phyloP scores from a whole-genome alignment of 1,284 basidiomycete genomes.

The Moesziomyces parantarcticus region DNA sequence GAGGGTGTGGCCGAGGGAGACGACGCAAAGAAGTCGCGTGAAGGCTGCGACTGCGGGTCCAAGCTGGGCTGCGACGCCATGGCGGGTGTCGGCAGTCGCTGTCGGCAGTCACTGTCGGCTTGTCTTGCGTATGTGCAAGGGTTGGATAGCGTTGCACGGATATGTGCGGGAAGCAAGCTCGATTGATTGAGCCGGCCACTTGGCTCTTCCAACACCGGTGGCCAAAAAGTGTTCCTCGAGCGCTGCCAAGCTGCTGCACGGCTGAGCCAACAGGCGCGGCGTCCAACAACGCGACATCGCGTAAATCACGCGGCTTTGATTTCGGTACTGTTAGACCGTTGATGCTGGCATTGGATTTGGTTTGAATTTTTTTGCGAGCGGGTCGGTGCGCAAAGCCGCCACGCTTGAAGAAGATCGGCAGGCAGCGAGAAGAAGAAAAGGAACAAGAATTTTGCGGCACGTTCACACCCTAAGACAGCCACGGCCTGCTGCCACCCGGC shows the following conservation, averaged over 20 bases:
- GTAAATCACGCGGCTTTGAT: conserved; percentile 14
- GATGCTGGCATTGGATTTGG: too few species aligned
- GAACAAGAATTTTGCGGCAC: neutral
- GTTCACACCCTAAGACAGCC: too few species aligned
- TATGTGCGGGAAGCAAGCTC: conserved; percentile 1
- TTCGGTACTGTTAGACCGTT: too few species aligned
- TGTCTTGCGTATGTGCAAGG: neutral
- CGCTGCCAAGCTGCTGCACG: neutral
- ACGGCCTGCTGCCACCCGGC: too few species aligned
- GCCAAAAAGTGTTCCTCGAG: conserved; percentile 3
- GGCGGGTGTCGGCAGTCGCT: neutral
- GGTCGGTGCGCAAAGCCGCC: neutral
- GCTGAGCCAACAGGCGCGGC: neutral
- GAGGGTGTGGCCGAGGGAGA: conserved; percentile 41
- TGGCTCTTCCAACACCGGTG: conserved; percentile 12
- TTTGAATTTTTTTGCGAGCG: too few species aligned
- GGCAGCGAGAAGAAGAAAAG: neutral
- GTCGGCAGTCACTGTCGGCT: neutral
- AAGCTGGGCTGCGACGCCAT: conserved; percentile 37
- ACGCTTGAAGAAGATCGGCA: too few species aligned
- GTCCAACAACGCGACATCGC: conserved; percentile 9
- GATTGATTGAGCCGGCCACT: conserved; percentile 6
- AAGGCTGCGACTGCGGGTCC: conserved; percentile 29
- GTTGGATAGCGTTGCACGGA: neutral
- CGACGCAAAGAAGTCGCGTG: conserved; percentile 47